Conservation (phyloP, 257 asterid genomes). For the Anisodus acutangulus region DNA sequence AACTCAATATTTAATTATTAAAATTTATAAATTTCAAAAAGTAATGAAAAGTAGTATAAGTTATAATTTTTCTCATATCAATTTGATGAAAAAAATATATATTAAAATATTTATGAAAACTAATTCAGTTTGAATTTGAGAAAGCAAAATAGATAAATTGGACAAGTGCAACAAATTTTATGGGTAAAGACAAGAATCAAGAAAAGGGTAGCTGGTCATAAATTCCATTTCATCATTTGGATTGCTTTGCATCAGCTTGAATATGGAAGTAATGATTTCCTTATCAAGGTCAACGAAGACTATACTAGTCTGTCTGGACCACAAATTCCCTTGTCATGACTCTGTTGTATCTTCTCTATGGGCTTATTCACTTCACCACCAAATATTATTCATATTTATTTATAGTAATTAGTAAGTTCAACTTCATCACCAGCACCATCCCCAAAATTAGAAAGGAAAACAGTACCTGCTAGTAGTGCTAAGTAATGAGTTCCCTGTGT, state of each 20-base stretch:
- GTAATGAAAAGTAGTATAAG: no score
- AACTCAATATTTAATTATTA: no score
- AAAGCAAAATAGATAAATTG: no score
- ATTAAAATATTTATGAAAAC: no score
- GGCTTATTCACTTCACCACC: constrained; percentile 18
- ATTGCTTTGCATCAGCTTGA: no score
- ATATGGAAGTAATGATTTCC: background rate
- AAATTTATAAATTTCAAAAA: no score
- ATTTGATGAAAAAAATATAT: no score
- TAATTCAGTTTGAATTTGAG: no score
- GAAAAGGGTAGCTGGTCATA: background rate
- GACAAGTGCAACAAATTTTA: background rate
- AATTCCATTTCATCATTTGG: no score
- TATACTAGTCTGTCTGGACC: background rate
- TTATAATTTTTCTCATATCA: no score
- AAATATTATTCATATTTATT: constrained; percentile 17
- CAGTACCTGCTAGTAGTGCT: constrained; percentile 6
- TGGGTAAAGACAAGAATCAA: background rate
- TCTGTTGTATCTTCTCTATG: constrained; percentile 34
- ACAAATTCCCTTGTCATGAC: constrained; percentile 34
- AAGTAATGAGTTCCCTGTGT: constrained; percentile 46
- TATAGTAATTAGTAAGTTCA: constrained; percentile 28
- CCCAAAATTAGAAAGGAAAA: background rate
- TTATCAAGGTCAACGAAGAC: constrained; percentile 10
- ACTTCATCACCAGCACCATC: constrained; percentile 5